Evolutionary conservation across 371 early-diverging fungal genomes (phyloP).

Genomic region (Haplosporangium sp.): DNA sequence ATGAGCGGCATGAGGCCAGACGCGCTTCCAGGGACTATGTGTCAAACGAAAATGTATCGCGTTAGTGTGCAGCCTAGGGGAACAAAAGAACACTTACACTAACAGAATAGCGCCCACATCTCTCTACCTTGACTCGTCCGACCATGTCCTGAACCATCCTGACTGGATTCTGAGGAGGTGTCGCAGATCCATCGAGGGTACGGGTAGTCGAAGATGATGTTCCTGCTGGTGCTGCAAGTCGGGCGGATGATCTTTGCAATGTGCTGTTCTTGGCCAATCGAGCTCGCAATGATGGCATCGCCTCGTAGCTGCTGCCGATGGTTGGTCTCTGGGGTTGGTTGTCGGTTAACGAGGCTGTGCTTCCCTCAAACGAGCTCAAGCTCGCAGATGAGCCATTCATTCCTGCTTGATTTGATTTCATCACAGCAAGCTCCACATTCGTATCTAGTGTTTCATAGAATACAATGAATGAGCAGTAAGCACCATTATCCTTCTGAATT

Average conservation of each 20-base stretch:
- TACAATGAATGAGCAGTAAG: not conserved
- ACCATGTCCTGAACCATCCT: constrained; percentile 80
- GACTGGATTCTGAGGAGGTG: constrained; percentile 62
- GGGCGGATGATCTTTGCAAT: constrained; percentile 25
- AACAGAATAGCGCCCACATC: no score
- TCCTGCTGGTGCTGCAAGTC: constrained; percentile 6
- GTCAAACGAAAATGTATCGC: not conserved
- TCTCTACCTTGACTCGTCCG: constrained; percentile 71
- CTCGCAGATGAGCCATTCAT: constrained; percentile 22
- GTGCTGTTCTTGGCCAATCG: constrained; percentile 36
- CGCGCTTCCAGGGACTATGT: constrained; percentile 66
- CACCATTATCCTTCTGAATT: not conserved
- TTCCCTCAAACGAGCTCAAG: constrained; percentile 31
- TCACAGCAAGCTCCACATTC: constrained; percentile 66
- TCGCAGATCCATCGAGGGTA: not conserved
- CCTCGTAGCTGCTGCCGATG: constrained; percentile 48
- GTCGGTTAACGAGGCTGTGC: constrained; percentile 31
- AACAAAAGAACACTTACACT: no score
- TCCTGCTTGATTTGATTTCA: constrained; percentile 59
- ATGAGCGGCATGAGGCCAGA: constrained; percentile 71
- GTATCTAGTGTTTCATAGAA: constrained; percentile 56
- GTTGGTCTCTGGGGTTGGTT: constrained; percentile 11
- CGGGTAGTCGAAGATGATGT: not conserved
- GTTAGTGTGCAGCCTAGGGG: no score
- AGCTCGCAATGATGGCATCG: constrained; percentile 43